Percentiles rank a stretch among this genome's conserved stretches.
Conservation (phyloP, 78 protist species). For the Pigoraptor vietnamica region DNA sequence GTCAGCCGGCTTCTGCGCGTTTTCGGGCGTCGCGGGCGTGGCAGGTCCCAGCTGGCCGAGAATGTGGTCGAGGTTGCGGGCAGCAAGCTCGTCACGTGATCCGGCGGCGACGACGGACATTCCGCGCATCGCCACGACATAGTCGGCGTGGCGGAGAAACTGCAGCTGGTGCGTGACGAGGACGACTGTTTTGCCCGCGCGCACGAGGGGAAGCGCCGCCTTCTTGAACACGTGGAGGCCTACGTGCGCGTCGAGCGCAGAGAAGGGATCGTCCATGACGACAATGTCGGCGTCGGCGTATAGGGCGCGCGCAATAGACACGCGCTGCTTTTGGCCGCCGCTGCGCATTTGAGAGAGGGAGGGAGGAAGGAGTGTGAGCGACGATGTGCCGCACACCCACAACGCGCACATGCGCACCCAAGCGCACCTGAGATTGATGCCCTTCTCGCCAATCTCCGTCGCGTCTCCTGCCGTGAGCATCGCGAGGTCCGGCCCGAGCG, state of each 20-base stretch:
- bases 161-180: constrained; percentile 76
- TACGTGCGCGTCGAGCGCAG: constrained; percentile 85
- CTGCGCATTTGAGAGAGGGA: background rate
- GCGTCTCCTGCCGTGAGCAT: constrained; percentile 24
- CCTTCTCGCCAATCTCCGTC: constrained; percentile 94
- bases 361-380: background rate
- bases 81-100: constrained; percentile 12
- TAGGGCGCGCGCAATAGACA: constrained; percentile 80
- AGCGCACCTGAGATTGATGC: constrained; percentile 77
- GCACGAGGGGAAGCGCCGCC: constrained; percentile 35
- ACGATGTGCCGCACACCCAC: background rate
- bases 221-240: constrained; percentile 56
- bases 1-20: background rate
- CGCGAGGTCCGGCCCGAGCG: constrained; percentile 23
- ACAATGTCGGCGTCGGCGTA: constrained; percentile 71
- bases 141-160: background rate
- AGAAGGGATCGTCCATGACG: constrained; percentile 80
- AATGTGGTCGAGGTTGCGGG: background rate
- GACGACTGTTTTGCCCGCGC: constrained; percentile 42
- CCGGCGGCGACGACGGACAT: constrained; percentile 35
- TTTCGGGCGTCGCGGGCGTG: background rate
- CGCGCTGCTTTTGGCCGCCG: constrained; percentile 97
- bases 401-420: background rate
- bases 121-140: constrained; percentile 34
- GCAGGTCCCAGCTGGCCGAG: background rate